Conservation (phyloP, 1,284 basidiomycete species). For the Abortiporus biennis region DNA sequence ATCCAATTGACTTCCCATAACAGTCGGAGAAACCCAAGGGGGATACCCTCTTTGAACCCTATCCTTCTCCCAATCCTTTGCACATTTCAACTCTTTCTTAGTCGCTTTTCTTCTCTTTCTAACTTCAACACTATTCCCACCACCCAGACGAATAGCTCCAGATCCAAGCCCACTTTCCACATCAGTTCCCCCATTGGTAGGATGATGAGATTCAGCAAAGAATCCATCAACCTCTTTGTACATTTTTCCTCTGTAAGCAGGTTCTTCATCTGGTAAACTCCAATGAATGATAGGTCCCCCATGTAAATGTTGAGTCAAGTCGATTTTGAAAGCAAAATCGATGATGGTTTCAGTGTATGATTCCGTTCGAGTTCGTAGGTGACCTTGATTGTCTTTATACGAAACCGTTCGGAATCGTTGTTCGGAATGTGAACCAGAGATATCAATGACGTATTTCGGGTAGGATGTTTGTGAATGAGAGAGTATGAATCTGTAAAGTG, state of each 20-base stretch:
- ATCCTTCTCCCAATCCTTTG: conserved; percentile 16
- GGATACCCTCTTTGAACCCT: conserved; percentile 20
- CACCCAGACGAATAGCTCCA: no score
- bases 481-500: conserved; percentile 67
- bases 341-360: conserved; percentile 48
- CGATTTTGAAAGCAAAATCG: conserved; percentile 64
- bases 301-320: conserved; percentile 29
- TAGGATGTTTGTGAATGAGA: conserved; percentile 38
- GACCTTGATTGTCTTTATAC: conserved; percentile 28
- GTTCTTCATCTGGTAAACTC: conserved; percentile 28
- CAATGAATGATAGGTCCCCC: conserved; percentile 23
- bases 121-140: conserved; percentile 7
- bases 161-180: conserved; percentile 7
- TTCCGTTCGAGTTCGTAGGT: conserved; percentile 39
- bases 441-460: conserved; percentile 46
- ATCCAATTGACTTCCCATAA: no score
- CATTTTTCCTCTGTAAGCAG: conserved; percentile 30
- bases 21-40: conserved; percentile 24
- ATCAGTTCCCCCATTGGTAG: conserved; percentile 1
- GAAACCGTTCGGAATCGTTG: conserved; percentile 43
- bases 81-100: conserved; percentile 18
- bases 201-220: no score
- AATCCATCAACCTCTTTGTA: conserved; percentile 19
- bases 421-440: conserved; percentile 55
- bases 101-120: conserved; percentile 14